Conservation (phyloP, 441 rosid genomes). For the Euphorbia corollata region DNA sequence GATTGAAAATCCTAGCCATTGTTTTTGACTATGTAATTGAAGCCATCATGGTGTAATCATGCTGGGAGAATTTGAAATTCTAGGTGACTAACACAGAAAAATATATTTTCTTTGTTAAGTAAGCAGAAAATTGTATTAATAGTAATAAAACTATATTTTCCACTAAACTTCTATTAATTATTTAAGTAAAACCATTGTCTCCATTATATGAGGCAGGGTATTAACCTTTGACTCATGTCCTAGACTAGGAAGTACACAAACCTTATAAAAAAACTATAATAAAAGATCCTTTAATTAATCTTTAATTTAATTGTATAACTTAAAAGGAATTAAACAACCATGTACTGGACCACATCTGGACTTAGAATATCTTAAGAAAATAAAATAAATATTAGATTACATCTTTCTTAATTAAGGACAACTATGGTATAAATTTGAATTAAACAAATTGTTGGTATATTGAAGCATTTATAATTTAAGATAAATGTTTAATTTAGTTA, state of each 20-base stretch:
- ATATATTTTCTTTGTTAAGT: no score
- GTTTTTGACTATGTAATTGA: conserved; percentile 23
- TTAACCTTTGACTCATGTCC: background rate
- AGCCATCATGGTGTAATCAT: conserved; percentile 12
- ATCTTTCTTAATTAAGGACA: background rate
- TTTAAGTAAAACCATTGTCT: background rate
- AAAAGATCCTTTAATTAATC: no score
- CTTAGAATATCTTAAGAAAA: no score
- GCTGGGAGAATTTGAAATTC: conserved; percentile 9
- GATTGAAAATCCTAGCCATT: conserved; percentile 19
- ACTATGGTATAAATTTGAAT: background rate
- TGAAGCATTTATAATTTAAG: background rate
- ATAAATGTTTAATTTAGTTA: background rate
- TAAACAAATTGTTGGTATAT: background rate
- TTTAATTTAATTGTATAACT: no score
- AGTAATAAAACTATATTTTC: background rate
- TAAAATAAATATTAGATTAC: background rate
- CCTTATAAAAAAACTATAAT: no score
- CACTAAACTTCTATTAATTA: background rate
- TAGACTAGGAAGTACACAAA: background rate
- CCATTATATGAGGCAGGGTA: background rate
- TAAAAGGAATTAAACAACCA: no score
- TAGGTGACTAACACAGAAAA: background rate
- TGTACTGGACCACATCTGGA: no score
- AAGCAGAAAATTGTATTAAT: background rate